Percentiles rank a stretch among this genome's conserved stretches.
These are phyloP conservation scores for Myochromella boudieri DNA, from an alignment of 768 basidiomycete species.

Conservation along the genomic window DNA sequence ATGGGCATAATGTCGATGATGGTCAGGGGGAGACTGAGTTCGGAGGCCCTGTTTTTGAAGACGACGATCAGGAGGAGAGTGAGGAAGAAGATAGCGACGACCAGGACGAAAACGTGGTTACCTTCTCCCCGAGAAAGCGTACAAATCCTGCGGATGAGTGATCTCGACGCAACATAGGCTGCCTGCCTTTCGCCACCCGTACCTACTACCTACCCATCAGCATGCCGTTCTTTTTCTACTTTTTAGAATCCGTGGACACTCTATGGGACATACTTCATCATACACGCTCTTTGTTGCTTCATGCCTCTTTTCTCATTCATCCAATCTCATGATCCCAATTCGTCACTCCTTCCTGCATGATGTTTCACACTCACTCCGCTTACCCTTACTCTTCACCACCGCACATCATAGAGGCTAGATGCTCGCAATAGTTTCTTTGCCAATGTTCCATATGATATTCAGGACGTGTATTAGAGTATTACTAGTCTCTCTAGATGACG, in stretches of 20 bases:
- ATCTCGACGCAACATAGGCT: no score
- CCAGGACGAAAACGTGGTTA: slow-evolving; percentile 27
- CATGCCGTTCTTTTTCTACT: background rate
- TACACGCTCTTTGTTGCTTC: background rate
- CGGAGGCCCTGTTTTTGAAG: background rate
- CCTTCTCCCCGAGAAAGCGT: slow-evolving; percentile 29
- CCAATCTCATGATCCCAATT: background rate
- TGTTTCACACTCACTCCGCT: background rate
- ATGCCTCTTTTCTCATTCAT: background rate
- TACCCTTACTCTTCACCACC: background rate
- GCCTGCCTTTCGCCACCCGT: no score
- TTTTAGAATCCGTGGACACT: slow-evolving; percentile 3
- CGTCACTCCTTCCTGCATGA: background rate
- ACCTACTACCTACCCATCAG: no score
- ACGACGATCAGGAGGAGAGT: slow-evolving; percentile 6
- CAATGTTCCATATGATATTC: no score
- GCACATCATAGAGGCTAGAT: slow-evolving; percentile 5
- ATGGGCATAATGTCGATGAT: slow-evolving; percentile 20
- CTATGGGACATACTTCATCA: background rate
- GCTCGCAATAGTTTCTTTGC: slow-evolving; percentile 1
- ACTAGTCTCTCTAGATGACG: slow-evolving; percentile 20
- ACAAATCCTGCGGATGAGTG: background rate
- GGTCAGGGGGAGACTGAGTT: slow-evolving; percentile 29
- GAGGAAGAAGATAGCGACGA: slow-evolving; percentile 21
- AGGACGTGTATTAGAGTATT: slow-evolving; percentile 22